Evolutionary conservation across 805 yeast species (phyloP), one percentile per base, ranked within the genome.

Genomic region (Kockiozyma suomiensis): DNA sequence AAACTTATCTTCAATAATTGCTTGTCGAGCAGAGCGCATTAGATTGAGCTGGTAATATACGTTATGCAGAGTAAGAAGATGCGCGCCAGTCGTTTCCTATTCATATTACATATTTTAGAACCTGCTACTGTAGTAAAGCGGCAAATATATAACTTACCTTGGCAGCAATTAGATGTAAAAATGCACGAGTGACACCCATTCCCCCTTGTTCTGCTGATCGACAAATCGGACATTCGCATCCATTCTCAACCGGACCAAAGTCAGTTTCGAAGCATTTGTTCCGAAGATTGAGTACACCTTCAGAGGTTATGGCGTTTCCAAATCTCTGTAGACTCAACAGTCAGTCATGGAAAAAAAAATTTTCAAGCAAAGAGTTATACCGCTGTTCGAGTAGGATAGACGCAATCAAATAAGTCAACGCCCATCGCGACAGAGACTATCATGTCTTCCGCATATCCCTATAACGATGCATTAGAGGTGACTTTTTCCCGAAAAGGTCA

Each of bases 341-440:
- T 23, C n/a, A 54, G 28, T 10, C n/a, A 38, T 38, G 10, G 2
- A 10, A 13, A 13, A 15, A 13, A 17, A 6, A 4, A 7, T 42
- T 10, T 32, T 21, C 10, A 10, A 12, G 25, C 13, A n/a, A 13
- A 13, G 32, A 6, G 4, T 49, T 67, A 28, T 48, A 66, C 69
- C 46, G 72, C 72, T 3, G 81, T 78, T 48, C 81, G 68, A 2
- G 80, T 77, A 10, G 81, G 81, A 62, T 76, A 78, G 4, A 78
- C 81, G 55, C 81, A 78, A 60, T 78, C 81, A 66, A 78, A 78
- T 71, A 78, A 68, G 61, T 78, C 81, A 1, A 80, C 81, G 0
- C 81, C 81, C 41, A 78, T 70, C 1, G 81, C 81, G 4, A 78
- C 81, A 0, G 77, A 73, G 6, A 78, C 81, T 4, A 78, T 77